These are phyloP conservation scores for Rhizophlyctis rosea DNA, from an alignment of 192 early-diverging fungal genomes.

Conservation along the genomic window DNA sequence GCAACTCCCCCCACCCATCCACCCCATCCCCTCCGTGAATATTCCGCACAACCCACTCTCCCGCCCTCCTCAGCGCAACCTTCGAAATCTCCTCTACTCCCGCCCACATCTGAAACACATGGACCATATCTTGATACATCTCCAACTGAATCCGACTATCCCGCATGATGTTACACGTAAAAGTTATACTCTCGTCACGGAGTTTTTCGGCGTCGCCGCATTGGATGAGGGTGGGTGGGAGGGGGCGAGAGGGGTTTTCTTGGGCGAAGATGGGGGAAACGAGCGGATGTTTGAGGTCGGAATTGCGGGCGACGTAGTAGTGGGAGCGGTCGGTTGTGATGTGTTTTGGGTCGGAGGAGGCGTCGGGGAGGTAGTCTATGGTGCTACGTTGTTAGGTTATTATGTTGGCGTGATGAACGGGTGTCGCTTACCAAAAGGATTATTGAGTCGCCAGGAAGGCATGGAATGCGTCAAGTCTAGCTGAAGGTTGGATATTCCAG, in stretches of 20 bases:
- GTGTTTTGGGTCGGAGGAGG: slow-evolving; percentile 30
- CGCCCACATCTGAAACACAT: slow-evolving; percentile 46
- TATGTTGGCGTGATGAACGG: too few relatives aligned
- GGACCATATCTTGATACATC: slow-evolving; percentile 42
- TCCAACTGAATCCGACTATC: slow-evolving; percentile 31
- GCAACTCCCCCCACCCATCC: too few relatives aligned
- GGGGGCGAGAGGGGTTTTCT: slow-evolving; percentile 21
- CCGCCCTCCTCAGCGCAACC: slow-evolving; percentile 16
- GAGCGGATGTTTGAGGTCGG: slow-evolving; percentile 32
- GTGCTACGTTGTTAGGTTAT: too few relatives aligned
- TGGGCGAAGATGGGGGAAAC: slow-evolving; percentile 44
- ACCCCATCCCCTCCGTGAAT: too few relatives aligned
- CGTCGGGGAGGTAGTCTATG: slow-evolving; percentile 37
- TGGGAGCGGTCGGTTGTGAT: slow-evolving; percentile 22
- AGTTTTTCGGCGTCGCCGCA: slow-evolving; percentile 44
- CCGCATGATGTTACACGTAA: slow-evolving; percentile 20
- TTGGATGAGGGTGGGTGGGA: slow-evolving; percentile 47
- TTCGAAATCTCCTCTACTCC: slow-evolving; percentile 6
- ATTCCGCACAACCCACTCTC: slow-evolving; percentile 2
- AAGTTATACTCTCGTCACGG: slow-evolving; percentile 46
- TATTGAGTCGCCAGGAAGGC: slow-evolving; percentile 41
- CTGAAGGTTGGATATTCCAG: too few relatives aligned
- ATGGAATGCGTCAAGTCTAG: slow-evolving; percentile 51
- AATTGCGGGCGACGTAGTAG: slow-evolving; percentile 32
- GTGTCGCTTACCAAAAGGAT: slow-evolving; percentile 28